A percentile compares a stretch with the other conserved stretches of the same genome.
phyloP scores from a whole-genome alignment of 2,329 filamentous ascomycete genomes.

The Talaromyces sp. region DNA sequence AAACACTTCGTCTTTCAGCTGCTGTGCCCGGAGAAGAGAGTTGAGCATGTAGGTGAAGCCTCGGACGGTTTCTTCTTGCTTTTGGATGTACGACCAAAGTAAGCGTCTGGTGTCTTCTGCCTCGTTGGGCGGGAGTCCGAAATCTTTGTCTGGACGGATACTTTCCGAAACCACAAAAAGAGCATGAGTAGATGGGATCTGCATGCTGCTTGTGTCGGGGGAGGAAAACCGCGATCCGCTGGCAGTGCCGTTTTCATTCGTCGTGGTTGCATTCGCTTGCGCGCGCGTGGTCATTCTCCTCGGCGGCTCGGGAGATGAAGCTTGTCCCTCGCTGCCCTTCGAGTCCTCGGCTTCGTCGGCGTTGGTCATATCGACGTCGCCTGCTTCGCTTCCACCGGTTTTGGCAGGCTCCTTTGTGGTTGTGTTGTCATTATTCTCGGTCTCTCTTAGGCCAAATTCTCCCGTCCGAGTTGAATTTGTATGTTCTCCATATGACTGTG shows the following conservation, averaged over 20 bases:
- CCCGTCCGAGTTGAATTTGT: neutral
- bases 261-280: slow-evolving; percentile 31
- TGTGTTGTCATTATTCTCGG: neutral
- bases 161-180: slow-evolving; percentile 52
- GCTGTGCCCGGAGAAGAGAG: slow-evolving; percentile 54
- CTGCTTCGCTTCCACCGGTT: neutral
- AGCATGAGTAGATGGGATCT: slow-evolving; percentile 46
- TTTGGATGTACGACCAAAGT: slow-evolving; percentile 59
- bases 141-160: slow-evolving; percentile 48
- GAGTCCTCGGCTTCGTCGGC: slow-evolving; percentile 18
- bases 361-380: slow-evolving; percentile 6
- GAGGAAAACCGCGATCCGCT: slow-evolving; percentile 14
- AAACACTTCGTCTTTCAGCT: slow-evolving; percentile 55
- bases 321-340: slow-evolving; percentile 25
- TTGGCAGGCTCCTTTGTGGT: neutral
- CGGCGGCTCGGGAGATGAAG: slow-evolving; percentile 34
- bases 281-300: slow-evolving; percentile 44
- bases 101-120: slow-evolving; percentile 59
- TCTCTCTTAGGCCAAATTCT: neutral
- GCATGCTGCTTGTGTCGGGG: slow-evolving; percentile 23
- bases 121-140: slow-evolving; percentile 53
- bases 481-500: neutral
- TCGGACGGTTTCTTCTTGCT: slow-evolving; percentile 60
- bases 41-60: slow-evolving; percentile 51
- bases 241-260: slow-evolving; percentile 21